Base-by-base conservation (phyloP, 108 stramenopile genomes). In the Nannochloropsis gaditana region DNA sequence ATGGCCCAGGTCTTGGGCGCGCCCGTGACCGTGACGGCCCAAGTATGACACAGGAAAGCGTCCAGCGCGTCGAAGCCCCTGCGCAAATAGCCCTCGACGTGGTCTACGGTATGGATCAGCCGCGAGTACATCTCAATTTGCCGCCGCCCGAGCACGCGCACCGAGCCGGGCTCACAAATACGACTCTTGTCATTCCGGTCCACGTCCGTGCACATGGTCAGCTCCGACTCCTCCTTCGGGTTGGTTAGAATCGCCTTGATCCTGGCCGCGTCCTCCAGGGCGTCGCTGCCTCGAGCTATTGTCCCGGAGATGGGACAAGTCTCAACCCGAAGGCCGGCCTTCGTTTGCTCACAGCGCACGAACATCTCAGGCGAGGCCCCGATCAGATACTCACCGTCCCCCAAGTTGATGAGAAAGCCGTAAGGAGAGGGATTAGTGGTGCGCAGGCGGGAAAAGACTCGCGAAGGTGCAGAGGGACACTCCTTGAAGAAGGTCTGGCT, bases 301-400 rank as follows among this genome's bases (percentile, higher is more conserved):
- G 96, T 98, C 84, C 97, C 97, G n/a, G 96, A 96, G 90, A 98
- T 98, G 44, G 97, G 97, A 89, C 96, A 97, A 41, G 97, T 96
- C 91, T 98, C 97, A 2, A 98, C 97, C 44, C 97, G 93, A 81
- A 98, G 84, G 43, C 94, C 94, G 10, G 93, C 92, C 50, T 93
- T 86, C 44, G 94, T 95, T 43, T 92, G 90, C 90, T 97, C 96
- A 85, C 96, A 96, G 45, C 97, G 92, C 11, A 98, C 97, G 91
- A 98, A 98, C 97, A 98, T 98, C 91, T 98, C 97, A 19, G 97
- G 97, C 86, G 95, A 96, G 21, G 97, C 97, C 43, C 97, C 97
- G 43, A 98, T 95, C 79, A 98, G 90, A 86, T 96, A 98, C 92
- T 98, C 97, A 84, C 44, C 94, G 93, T 5, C 44, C 88, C 89